Base-by-base conservation (phyloP, 2,329 filamentous ascomycete genomes). In the Botryotinia calthae region DNA sequence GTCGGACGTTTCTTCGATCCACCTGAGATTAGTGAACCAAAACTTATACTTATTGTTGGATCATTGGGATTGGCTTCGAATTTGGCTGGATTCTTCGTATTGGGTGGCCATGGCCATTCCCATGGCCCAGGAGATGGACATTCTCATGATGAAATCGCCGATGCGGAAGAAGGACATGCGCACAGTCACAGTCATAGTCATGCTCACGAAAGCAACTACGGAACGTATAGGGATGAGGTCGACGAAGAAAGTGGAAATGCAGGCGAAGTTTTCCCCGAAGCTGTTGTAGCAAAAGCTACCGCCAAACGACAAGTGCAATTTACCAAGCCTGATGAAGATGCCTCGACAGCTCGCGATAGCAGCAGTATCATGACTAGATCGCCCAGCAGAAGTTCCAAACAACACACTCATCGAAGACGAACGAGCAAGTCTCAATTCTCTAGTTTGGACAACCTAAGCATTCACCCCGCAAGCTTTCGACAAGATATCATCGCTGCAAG, bases 401-500 rank as follows among this genome's bases (percentile, higher is more conserved):
- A 61, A 20, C 77, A 72, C 34, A 74, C 76, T 37, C 76, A 79
- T 51, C 75, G 76, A 59, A 76, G 79, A 76, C 76, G 79, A 63
- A 75, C 75, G 7, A 79, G 77, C 72, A 80, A 78, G 80, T 86
- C 85, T 72, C 89, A 89, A 77, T 87, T 91, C 76, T 84, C 89
- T 73, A 90, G 87, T 84, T 83, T 94, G 84, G 83, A 90, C 48
- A 88, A 94, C 72, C 91, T 90, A 40, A 93, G 91, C 80, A 93
- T 97, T 70, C 93, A 98, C 80, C 96, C 96, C 4, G 92, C 94
- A 37, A 95, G 91, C 75, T 94, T 98, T 85, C 87, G 96, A 76
- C 93, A 97, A 81, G 94, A 95, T 72, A 97, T 99, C 77, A 97
- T 98, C 76, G 91, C 91, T 54, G 93, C 93, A n/a, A 91, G 90